Conservation (phyloP, 495 filamentous ascomycete genomes). For the Tricharina praecox region DNA sequence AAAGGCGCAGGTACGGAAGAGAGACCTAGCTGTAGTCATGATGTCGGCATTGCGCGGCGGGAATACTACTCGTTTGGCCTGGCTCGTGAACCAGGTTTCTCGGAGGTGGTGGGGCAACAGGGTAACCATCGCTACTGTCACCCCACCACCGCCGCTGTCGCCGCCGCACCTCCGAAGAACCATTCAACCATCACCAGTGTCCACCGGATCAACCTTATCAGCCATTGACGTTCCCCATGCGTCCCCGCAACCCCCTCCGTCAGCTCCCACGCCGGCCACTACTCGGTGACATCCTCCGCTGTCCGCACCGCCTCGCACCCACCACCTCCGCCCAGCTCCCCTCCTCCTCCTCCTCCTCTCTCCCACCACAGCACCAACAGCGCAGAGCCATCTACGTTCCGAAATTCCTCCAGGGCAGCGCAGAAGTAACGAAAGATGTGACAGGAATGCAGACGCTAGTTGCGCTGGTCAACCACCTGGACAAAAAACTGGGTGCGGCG, state of each 20-base stretch:
- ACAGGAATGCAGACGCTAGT: constrained; percentile 8
- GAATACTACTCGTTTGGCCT: background rate
- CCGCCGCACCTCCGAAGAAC: too few relatives aligned
- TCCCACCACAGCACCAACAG: background rate
- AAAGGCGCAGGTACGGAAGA: background rate
- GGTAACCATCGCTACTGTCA: too few relatives aligned
- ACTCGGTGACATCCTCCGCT: background rate
- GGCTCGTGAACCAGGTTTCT: too few relatives aligned
- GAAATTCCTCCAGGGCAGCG: constrained; percentile 5
- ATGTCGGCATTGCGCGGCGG: background rate
- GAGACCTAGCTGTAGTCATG: background rate
- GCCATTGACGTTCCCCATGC: too few relatives aligned
- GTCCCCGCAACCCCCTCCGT: constrained; percentile 11
- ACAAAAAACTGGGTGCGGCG: constrained; percentile 14
- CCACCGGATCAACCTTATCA: too few relatives aligned
- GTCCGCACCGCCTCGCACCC: background rate
- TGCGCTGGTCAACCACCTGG: constrained; percentile 15
- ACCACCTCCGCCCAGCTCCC: too few relatives aligned
- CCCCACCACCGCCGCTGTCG: too few relatives aligned
- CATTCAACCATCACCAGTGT: too few relatives aligned
- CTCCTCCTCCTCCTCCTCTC: background rate
- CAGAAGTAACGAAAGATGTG: too few relatives aligned
- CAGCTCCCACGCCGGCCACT: constrained; percentile 5
- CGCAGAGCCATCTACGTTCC: background rate
- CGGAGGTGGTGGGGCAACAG: too few relatives aligned